A percentile compares a stretch with the other conserved stretches of the same genome.
Conservation (phyloP, 2,329 filamentous ascomycete species). For the Venturia pyrina region DNA sequence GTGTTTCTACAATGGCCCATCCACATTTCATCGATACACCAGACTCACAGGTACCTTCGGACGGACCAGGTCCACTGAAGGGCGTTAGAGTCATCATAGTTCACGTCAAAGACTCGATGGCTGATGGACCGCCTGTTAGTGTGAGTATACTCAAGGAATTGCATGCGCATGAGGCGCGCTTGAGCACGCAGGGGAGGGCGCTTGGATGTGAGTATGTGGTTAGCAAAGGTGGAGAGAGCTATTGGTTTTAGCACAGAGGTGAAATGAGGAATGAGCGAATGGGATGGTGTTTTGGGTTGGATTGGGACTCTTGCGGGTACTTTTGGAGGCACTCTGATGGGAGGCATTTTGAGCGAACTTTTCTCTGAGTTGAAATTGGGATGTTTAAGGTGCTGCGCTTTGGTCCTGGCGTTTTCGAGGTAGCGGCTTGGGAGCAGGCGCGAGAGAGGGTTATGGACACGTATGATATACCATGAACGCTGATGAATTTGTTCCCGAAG, state of each 20-base stretch:
- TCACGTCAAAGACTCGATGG: constrained; percentile 80
- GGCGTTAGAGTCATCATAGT: constrained; percentile 80
- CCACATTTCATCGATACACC: not conserved
- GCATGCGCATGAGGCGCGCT: constrained; percentile 45
- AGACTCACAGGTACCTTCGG: constrained; percentile 12
- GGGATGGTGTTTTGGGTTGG: not conserved
- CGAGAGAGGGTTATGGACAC: not conserved
- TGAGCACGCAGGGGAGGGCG: constrained; percentile 40
- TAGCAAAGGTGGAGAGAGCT: constrained; percentile 53
- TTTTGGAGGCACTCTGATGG: not conserved
- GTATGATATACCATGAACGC: not conserved
- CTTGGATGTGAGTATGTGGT: constrained; percentile 75
- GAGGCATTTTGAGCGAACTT: not conserved
- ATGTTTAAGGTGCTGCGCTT: not conserved
- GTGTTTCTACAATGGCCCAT: not conserved
- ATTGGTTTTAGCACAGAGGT: constrained; percentile 30
- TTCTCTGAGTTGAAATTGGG: not conserved
- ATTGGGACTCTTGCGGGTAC: not conserved
- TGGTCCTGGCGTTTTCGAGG: not conserved
- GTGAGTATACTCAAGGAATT: constrained; percentile 64
- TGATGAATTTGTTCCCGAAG: too few species aligned
- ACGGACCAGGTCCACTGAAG: constrained; percentile 41
- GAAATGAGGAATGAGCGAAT: too few species aligned
- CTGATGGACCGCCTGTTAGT: constrained; percentile 55
- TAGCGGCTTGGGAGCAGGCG: too few species aligned